Percentiles rank a stretch among this genome's conserved stretches.
Evolutionary conservation across 2,329 filamentous ascomycete species (phyloP).

Genomic region (Penicillium digitatum): DNA sequence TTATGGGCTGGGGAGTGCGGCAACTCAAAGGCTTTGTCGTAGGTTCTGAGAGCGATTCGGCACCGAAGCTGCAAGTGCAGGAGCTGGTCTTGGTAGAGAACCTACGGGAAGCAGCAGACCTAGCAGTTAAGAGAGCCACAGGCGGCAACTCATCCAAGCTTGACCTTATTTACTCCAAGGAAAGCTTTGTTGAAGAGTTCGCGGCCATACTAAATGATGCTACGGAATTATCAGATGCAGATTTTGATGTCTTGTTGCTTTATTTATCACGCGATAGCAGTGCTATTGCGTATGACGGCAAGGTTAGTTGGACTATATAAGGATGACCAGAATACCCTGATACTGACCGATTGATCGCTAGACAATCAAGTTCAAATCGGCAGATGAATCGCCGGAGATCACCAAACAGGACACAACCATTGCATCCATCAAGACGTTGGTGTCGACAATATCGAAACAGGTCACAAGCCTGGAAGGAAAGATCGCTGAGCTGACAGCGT

Average conservation of each 20-base stretch:
- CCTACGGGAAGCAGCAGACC: constrained; percentile 54
- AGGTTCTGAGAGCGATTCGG: constrained; percentile 37
- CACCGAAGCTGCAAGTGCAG: constrained; percentile 37
- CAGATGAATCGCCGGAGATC: constrained; percentile 53
- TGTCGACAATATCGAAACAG: constrained; percentile 62
- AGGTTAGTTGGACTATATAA: constrained; percentile 32
- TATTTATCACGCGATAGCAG: constrained; percentile 67
- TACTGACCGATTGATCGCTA: constrained; percentile 32
- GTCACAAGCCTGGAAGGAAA: constrained; percentile 60
- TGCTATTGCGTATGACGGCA: constrained; percentile 46
- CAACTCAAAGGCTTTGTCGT: constrained; percentile 60
- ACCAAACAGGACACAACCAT: constrained; percentile 77
- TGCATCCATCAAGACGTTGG: constrained; percentile 72
- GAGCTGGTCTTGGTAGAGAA: constrained; percentile 53
- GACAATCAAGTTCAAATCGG: constrained; percentile 68
- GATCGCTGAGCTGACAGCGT: constrained; percentile 47
- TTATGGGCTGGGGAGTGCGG: constrained; percentile 70
- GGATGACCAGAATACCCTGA: neutral
- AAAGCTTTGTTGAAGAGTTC: constrained; percentile 61
- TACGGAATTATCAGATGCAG: constrained; percentile 55
- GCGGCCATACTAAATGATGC: constrained; percentile 49
- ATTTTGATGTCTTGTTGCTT: constrained; percentile 66
- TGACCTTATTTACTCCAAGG: constrained; percentile 64
- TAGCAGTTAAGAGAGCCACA: constrained; percentile 48
- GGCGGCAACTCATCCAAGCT: constrained; percentile 50